These are phyloP conservation scores for Penicillium sp. DNA, from an alignment of 2,329 filamentous ascomycete species.

Conservation along the genomic window DNA sequence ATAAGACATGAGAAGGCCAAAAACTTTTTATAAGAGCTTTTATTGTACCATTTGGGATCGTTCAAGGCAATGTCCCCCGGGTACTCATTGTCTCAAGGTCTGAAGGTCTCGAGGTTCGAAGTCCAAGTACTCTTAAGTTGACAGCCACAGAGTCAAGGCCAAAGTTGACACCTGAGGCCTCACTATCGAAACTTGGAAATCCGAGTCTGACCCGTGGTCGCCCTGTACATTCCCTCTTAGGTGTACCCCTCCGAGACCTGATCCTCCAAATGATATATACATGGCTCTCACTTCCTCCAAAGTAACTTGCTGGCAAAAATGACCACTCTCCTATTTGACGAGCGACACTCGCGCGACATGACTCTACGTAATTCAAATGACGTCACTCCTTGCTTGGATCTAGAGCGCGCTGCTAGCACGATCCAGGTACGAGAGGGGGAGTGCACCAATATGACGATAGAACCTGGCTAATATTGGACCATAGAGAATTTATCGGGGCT, in stretches of 20 bases:
- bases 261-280: too few species aligned
- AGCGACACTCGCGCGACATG: neutral
- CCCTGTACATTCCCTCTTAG: too few species aligned
- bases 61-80: too few species aligned
- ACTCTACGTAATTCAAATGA: slow-evolving; percentile 8
- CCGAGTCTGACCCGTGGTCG: neutral
- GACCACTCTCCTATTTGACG: neutral
- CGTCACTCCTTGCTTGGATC: slow-evolving; percentile 12
- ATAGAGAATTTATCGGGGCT: slow-evolving; percentile 74
- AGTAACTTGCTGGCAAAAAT: neutral
- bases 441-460: neutral
- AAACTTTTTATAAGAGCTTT: too few species aligned
- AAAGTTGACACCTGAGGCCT: neutral
- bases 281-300: too few species aligned
- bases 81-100: too few species aligned
- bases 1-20: too few species aligned
- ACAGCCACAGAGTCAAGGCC: neutral
- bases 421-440: slow-evolving; percentile 18
- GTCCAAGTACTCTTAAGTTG: too few species aligned
- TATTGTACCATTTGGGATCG: too few species aligned
- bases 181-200: neutral
- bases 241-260: too few species aligned
- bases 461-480: neutral
- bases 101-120: too few species aligned
- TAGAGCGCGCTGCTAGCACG: slow-evolving; percentile 15